Evolutionary conservation across 2,329 filamentous ascomycete species (phyloP), one percentile per base, ranked within the genome.

Genomic region (Onygenales sp.): DNA sequence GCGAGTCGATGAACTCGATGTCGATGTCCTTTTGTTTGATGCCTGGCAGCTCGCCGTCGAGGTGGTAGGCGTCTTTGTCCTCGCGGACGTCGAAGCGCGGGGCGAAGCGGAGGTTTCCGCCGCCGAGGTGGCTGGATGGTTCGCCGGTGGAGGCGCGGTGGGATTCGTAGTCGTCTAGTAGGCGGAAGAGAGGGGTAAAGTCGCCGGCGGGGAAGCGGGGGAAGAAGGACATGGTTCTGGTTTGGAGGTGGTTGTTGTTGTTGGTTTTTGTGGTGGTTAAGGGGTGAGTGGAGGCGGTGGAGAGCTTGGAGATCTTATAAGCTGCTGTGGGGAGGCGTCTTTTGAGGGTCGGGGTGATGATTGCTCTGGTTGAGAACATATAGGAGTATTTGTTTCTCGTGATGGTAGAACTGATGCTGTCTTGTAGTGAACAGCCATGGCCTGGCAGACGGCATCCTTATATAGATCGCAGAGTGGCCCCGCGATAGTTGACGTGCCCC

Each of bases 31-130:
- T 67, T 55, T 74, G 70, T 46, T 65, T 64, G 36, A 73, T 63
- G 11, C 74, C 74, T 2, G 74, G 72, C 0, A 75, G 61, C 54
- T 76, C 74, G 42, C 73, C 73, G 48, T 75, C 67, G 2, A 77
- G 67, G 52, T 70, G 60, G 57, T 75, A 76, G 48, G 59, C 63
- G 10, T 71, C 62, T 3, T 66, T 62, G 21, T 61, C 45, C 61
- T 76, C 74, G 40, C 70, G 65, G 27, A 76, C 71, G 56, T 77
- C 74, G 52, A 76, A 75, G 33, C 54, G 65, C 59, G 54, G 70
- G 68, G 62, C 56, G 57, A 75, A 74, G 11, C 50, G 66, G 56
- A 61, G 59, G 32, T 17, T 17, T 17, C 27, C 44, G 42, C 51
- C 47, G 13, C 11, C 51, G 34, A 33, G 17, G 31, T 44, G 39